Percentiles rank a stretch among this genome's conserved stretches.
These are phyloP conservation scores for Ambrosia trifida DNA, from an alignment of 129 eudicot species.

Conservation along the genomic window DNA sequence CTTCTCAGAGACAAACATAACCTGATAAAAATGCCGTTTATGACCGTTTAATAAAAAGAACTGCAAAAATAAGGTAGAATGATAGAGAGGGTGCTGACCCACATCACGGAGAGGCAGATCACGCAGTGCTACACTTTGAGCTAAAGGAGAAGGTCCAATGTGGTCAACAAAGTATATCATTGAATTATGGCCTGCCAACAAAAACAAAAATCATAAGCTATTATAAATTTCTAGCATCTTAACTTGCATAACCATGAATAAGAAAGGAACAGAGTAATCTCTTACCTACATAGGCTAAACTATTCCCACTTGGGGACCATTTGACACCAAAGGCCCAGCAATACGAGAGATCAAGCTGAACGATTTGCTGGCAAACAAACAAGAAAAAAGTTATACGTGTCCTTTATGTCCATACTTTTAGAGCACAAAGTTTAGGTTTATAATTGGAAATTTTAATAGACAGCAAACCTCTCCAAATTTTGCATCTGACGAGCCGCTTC, in stretches of 20 bases:
- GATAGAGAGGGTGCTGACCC: conserved; percentile 96
- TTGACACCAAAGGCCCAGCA: conserved; percentile 96
- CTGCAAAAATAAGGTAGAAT: conserved; percentile 16
- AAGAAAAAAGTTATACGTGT: background rate
- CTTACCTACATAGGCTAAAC: conserved; percentile 94
- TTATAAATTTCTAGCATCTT: conserved; percentile 1
- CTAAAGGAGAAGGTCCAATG: conserved; percentile 90
- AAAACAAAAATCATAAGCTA: conserved; percentile 5
- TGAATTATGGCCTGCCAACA: conserved; percentile 80
- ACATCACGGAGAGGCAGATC: conserved; percentile 99
- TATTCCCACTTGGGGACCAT: conserved; percentile 96
- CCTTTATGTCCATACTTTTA: conserved; percentile 2
- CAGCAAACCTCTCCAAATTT: conserved; percentile 90
- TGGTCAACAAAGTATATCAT: conserved; percentile 96
- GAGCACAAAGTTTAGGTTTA: background rate
- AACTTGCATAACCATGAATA: conserved; percentile 13
- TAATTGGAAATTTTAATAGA: background rate
- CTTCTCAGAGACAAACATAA: conserved; percentile 89
- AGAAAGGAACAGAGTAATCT: conserved; percentile 26
- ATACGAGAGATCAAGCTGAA: conserved; percentile 94
- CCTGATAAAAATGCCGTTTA: conserved; percentile 44
- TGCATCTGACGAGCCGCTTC: conserved; percentile 59
- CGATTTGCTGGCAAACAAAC: conserved; percentile 73
- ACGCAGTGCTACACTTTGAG: conserved; percentile 92
- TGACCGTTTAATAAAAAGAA: conserved; percentile 23